Evolutionary conservation across 805 yeast genomes (phyloP), one percentile per base, ranked within the genome.

Genomic region (Middelhovenomyces tepae): DNA sequence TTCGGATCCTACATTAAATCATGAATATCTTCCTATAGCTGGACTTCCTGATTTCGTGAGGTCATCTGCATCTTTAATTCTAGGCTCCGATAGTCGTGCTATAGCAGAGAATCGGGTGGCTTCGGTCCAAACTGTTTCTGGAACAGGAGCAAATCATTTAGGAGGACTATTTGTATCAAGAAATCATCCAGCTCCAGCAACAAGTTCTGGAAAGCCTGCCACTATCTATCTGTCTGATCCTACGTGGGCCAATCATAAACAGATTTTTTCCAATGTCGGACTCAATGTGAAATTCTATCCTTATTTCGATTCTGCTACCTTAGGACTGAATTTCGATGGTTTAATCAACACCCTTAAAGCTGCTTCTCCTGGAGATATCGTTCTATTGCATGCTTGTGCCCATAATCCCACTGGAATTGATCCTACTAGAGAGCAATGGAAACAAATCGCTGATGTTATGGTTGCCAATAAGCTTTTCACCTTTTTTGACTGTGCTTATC

Each of bases 321-420:
- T 83, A 59, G 62, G 77, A 3, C 68, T 89, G 46, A 80, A 83
- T 54, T 57, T 87, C 38, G 64, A 70, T 5, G 94, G 86, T 1
- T 75, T 78, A 51, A 46, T 87, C 22, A 44, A 48, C 8, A 62
- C 84, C 27, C 77, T 89, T 43, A 64, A 71, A 29, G 37, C 55
- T 14, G 93, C 95, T 8, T 78, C 79, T 35, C 54, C 57, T 5
- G 94, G 94, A 31, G 84, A 94, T 6, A 64, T 85, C 28, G 76
- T 89, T 47, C 59, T 89, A 37, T 67, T 89, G 39, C 98, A 89
- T 55, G 86, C 97, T 3, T 87, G 96, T 59, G 97, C 97, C 21
- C 98, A 89, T 62, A 89, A 89, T 59, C 97, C 98, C 39, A 89
- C 97, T 15, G 98, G 97, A 26, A 74, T 89, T 47, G 98, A 89